Evolutionary conservation across 768 basidiomycete genomes (phyloP), one percentile per base, ranked within the genome.

Genomic region (Lactarius indigo): DNA sequence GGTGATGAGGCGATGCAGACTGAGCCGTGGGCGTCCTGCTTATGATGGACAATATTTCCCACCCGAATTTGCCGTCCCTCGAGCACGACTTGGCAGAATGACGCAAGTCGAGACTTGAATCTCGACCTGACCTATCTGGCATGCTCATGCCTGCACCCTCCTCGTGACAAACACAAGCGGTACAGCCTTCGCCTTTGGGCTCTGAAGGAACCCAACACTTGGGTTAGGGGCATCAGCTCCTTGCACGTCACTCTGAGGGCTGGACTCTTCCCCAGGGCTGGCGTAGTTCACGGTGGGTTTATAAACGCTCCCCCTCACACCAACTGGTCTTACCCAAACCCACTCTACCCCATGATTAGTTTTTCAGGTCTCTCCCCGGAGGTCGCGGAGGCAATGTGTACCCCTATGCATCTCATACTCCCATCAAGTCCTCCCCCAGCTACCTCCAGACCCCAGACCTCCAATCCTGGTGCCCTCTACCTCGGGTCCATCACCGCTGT

Each of bases 381-480:
- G 72, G 88, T 91, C 58, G 85, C 89, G 82, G 87, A 90, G 75
- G 87, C 90, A 8, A 90, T 92, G 86, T 91, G 89, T 78, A 92
- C 90, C 0, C 90, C 90, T 0, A 91, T 92, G 90, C 90, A 92
- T 77, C 82, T 83, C 69, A 84, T 92, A 72, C 79, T 90, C 83
- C 37, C 76, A 5, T 57, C 65, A 1, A 12, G 17, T 47, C 78
- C 52, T 55, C 76, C 59, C 65, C 73, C 50, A 57, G 74, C 61
- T 55, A 75, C 57, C 63, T 72, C 39, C 63, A 75, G 61, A 58
- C 31, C 72, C 70, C 69, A 69, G 30, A 37, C 44, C 30, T 8
- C 59, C 30, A 68, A 66, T 64, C 71, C 75, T 31, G 90, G 90
- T 56, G 78, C 81, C 0, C 86, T 92, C 64, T 91, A 86, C 76